These are phyloP conservation scores for Tieghemostelium lacteum DNA, from an alignment of 78 protist species.

Conservation along the genomic window DNA sequence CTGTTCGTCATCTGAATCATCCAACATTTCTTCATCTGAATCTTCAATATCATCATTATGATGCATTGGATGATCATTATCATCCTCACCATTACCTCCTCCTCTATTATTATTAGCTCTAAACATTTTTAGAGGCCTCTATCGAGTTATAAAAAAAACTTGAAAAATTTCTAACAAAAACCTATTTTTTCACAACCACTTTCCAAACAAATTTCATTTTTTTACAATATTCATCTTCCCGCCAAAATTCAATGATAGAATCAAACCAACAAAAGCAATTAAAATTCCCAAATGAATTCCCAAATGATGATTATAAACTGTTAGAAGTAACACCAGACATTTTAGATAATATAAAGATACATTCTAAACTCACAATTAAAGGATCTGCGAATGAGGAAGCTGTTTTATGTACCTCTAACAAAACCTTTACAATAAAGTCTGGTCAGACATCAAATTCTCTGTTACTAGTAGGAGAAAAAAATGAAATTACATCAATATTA, in stretches of 20 bases:
- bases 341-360: constrained; percentile 24
- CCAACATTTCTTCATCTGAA: background rate
- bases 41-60: background rate
- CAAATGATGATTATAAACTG: constrained; percentile 7
- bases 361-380: constrained; percentile 25
- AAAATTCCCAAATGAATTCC: constrained; percentile 13
- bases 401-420: constrained; percentile 44
- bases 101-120: background rate
- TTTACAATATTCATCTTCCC: too few relatives aligned
- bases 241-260: too few relatives aligned
- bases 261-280: too few relatives aligned
- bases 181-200: too few relatives aligned
- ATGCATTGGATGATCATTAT: background rate
- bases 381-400: constrained; percentile 54
- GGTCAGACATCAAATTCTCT: constrained; percentile 61
- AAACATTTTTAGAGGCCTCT: too few relatives aligned
- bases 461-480: constrained; percentile 13
- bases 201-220: too few relatives aligned
- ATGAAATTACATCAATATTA: background rate
- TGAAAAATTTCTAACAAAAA: too few relatives aligned
- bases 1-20: background rate
- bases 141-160: too few relatives aligned
- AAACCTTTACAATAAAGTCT: constrained; percentile 35
- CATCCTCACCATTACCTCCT: background rate
- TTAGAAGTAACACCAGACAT: constrained; percentile 48